Evolutionary conservation across 108 stramenopile genomes (phyloP).

Genomic region (Nitzschia putrida): DNA sequence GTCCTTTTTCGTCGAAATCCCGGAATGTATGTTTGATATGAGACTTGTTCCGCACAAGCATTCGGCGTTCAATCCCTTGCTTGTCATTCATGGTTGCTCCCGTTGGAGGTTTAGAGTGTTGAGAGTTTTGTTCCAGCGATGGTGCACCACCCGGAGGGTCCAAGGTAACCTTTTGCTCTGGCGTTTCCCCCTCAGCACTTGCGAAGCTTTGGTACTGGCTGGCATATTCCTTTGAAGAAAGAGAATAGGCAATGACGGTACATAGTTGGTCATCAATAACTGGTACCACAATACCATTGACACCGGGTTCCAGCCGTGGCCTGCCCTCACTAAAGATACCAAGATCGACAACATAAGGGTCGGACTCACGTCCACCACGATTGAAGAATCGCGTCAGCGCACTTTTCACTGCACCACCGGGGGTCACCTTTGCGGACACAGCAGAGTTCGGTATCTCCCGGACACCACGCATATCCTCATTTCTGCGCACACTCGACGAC

Average conservation of each 20-base stretch:
- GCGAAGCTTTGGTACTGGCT: constrained; percentile 73
- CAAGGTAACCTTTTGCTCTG: background rate
- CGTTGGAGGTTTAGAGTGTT: constrained; percentile 21
- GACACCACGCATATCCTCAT: constrained; percentile 7
- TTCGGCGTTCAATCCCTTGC: constrained; percentile 76
- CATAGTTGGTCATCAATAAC: constrained; percentile 93
- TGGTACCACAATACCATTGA: constrained; percentile 86
- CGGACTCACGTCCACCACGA: constrained; percentile 78
- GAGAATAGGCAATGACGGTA: constrained; percentile 91
- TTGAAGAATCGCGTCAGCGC: constrained; percentile 89
- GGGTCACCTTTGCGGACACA: constrained; percentile 57
- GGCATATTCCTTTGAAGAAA: constrained; percentile 83
- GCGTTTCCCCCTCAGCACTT: constrained; percentile 24
- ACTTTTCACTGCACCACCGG: constrained; percentile 87
- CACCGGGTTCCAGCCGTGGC: constrained; percentile 86
- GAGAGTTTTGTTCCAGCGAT: constrained; percentile 5
- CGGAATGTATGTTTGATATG: constrained; percentile 93
- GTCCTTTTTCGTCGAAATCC: constrained; percentile 88
- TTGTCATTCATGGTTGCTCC: constrained; percentile 23
- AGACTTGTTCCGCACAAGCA: constrained; percentile 83
- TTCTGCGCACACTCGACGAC: constrained; percentile 32
- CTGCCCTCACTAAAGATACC: constrained; percentile 88
- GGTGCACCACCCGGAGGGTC: constrained; percentile 19
- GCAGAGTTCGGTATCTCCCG: constrained; percentile 13
- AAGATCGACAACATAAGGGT: constrained; percentile 85